These are phyloP conservation scores for Lactarius evosmus DNA, from an alignment of 768 basidiomycete species.

Conservation along the genomic window DNA sequence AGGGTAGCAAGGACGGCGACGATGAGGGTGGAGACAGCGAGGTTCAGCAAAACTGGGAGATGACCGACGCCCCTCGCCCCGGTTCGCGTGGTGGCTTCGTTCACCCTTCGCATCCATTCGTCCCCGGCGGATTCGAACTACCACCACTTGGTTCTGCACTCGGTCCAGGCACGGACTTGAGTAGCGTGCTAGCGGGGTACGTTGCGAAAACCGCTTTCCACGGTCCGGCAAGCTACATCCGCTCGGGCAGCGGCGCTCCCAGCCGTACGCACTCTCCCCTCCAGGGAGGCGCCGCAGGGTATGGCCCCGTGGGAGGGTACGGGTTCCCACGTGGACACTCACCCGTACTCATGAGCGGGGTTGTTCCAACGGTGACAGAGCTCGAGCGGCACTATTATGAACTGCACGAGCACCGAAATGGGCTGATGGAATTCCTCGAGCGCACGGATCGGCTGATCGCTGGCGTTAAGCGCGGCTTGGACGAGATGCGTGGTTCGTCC, in stretches of 20 bases:
- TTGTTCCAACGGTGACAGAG: constrained; percentile 52
- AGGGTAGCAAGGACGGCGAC: constrained; percentile 33
- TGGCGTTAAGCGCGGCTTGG: constrained; percentile 68
- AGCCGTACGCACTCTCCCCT: constrained; percentile 72
- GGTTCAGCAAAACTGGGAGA: constrained; percentile 23
- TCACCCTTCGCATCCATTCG: constrained; percentile 23
- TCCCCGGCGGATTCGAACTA: constrained; percentile 53
- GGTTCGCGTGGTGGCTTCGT: constrained; percentile 24
- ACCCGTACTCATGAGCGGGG: constrained; percentile 38
- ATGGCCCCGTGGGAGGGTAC: constrained; percentile 32
- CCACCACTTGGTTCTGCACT: constrained; percentile 48
- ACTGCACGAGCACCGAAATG: constrained; percentile 57
- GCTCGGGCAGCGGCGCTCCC: constrained; percentile 59
- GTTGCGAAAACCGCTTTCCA: constrained; percentile 20
- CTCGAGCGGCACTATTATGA: constrained; percentile 69
- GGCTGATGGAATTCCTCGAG: constrained; percentile 71
- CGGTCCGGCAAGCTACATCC: constrained; percentile 54
- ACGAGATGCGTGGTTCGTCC: constrained; percentile 57
- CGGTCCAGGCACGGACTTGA: constrained; percentile 32
- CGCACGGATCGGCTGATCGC: constrained; percentile 72
- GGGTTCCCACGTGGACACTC: constrained; percentile 43
- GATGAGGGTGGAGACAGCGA: constrained; percentile 28
- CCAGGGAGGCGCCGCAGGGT: constrained; percentile 41
- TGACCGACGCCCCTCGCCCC: constrained; percentile 18
- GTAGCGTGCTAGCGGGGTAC: constrained; percentile 16